A percentile compares a stretch with the other conserved stretches of the same genome.
Conservation (phyloP, 306 rosid species). For the Sicyos baderoa region DNA sequence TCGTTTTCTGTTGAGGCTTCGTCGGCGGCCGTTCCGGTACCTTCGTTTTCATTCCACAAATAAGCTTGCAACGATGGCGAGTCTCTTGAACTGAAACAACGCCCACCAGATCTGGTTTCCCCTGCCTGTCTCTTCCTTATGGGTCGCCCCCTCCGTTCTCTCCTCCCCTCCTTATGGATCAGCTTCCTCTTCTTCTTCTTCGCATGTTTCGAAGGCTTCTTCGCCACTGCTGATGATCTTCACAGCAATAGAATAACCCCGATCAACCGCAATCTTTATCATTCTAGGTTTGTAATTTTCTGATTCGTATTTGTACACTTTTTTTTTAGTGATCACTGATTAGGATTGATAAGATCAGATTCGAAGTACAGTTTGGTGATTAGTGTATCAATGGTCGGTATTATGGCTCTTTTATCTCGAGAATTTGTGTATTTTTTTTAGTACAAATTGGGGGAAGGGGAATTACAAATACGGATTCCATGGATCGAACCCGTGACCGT, state of each 20-base stretch:
- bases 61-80: constrained; percentile 11
- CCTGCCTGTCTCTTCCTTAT: constrained; percentile 27
- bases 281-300: constrained; percentile 46
- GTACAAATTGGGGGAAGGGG: too few relatives aligned
- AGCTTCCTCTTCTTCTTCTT: constrained; percentile 22
- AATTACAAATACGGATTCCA: too few relatives aligned
- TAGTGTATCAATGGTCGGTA: background rate
- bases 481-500: too few relatives aligned
- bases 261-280: constrained; percentile 81
- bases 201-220: constrained; percentile 33
- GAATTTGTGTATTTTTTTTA: background rate
- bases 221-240: constrained; percentile 38
- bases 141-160: constrained; percentile 45
- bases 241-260: constrained; percentile 27
- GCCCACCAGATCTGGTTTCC: background rate
- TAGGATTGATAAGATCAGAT: background rate
- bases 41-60: background rate
- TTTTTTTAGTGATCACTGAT: background rate
- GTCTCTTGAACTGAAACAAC: background rate
- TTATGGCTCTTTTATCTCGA: background rate
- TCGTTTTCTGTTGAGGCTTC: background rate
- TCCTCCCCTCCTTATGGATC: constrained; percentile 29
- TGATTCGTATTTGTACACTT: background rate
- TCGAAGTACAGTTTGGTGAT: background rate
- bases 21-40: background rate